Evolutionary conservation across 257 asterid species (phyloP).

Genomic region (Thymus mandschuricus): DNA sequence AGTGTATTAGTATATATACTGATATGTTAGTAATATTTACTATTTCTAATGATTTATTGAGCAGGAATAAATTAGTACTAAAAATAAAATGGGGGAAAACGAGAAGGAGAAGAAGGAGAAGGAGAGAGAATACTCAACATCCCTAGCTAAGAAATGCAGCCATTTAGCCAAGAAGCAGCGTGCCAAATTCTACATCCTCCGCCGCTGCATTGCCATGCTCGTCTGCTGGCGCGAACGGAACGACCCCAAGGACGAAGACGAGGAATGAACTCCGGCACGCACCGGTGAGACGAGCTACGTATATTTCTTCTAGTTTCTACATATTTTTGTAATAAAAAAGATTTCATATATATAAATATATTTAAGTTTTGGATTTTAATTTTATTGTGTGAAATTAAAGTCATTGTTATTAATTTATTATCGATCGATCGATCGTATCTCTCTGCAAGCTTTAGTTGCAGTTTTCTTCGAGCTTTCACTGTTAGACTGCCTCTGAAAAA

Average conservation of each 20-base stretch:
- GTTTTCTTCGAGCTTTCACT: not conserved
- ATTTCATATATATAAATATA: not conserved
- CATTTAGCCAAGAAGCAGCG: conserved; percentile 64
- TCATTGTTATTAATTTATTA: not conserved
- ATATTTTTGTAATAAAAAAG: not conserved
- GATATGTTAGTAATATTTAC: too few species aligned
- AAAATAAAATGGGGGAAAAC: conserved; percentile 24
- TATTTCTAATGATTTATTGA: too few species aligned
- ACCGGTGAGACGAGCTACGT: too few species aligned
- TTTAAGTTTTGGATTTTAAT: too few species aligned
- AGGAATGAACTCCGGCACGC: too few species aligned
- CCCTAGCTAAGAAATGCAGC: conserved; percentile 60
- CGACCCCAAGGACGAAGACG: conserved; percentile 38
- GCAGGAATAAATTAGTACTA: too few species aligned
- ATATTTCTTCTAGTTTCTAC: too few species aligned
- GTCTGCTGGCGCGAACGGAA: conserved; percentile 70
- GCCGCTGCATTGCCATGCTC: conserved; percentile 84
- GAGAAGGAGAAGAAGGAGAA: not conserved
- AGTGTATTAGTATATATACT: too few species aligned
- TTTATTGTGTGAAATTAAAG: too few species aligned
- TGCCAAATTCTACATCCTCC: conserved; percentile 71
- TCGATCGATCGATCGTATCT: not conserved
- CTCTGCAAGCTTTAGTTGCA: not conserved
- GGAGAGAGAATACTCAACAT: not conserved
- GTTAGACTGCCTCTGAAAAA: not conserved